phyloP scores from a whole-genome alignment of 2,329 filamentous ascomycete species.

The Colletotrichum sp. region DNA sequence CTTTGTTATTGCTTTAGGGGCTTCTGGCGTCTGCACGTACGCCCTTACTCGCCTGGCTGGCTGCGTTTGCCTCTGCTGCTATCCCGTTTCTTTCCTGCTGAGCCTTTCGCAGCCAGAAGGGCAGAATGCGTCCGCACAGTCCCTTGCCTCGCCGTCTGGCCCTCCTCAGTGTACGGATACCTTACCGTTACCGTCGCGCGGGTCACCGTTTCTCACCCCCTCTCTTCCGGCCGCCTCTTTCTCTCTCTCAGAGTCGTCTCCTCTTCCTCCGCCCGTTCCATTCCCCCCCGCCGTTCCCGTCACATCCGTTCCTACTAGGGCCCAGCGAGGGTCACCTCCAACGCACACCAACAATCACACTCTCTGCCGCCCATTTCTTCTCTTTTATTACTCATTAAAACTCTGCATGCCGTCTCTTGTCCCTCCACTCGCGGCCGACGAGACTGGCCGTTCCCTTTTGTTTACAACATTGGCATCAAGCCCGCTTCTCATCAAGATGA shows the following conservation, averaged over 20 bases:
- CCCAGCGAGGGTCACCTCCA: conserved; percentile 4
- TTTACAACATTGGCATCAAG: not conserved
- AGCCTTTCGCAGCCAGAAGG: not conserved
- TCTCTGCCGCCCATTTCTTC: conserved; percentile 17
- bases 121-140: not conserved
- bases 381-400: conserved; percentile 21
- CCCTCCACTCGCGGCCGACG: conserved; percentile 15
- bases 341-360: conserved; percentile 7
- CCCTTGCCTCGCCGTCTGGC: not conserved
- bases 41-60: not conserved
- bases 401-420: conserved; percentile 20
- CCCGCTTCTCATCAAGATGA: not conserved
- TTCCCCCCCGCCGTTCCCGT: conserved; percentile 8
- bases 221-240: not conserved
- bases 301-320: conserved; percentile 12
- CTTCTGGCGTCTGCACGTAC: not conserved
- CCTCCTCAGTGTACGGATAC: not conserved
- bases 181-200: not conserved
- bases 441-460: not conserved
- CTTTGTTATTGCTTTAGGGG: not conserved
- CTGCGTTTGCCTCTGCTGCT: not conserved
- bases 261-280: not conserved
- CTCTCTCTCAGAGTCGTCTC: not conserved
- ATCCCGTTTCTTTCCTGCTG: not conserved
- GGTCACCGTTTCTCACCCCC: not conserved